phyloP scores from a whole-genome alignment of 257 asterid genomes.

The Capsicum baccatum region DNA sequence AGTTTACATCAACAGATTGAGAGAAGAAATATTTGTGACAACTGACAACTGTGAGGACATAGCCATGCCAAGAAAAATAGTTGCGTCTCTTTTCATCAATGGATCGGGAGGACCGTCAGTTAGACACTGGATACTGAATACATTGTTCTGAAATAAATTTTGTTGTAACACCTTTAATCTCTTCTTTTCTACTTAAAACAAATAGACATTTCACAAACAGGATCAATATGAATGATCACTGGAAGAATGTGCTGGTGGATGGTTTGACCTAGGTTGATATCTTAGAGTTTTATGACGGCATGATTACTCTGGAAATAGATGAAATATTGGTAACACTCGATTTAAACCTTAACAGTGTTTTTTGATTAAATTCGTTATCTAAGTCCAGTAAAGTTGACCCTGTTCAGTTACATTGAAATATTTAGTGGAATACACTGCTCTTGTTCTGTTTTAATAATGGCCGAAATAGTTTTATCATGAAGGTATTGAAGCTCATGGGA shows the following conservation, averaged over 20 bases:
- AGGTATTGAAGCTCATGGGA: neutral
- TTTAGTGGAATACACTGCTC: neutral
- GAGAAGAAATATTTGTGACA: constrained; percentile 7
- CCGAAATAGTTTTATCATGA: neutral
- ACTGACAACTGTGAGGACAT: neutral
- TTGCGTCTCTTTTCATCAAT: neutral
- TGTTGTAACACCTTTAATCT: constrained; percentile 13
- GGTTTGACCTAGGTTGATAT: constrained; percentile 9
- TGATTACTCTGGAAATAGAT: neutral
- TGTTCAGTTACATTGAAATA: neutral
- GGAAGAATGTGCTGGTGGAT: neutral
- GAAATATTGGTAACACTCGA: neutral
- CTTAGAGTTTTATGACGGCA: constrained; percentile 3
- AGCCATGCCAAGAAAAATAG: constrained; percentile 17
- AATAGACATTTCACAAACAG: constrained; percentile 11
- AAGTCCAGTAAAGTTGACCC: neutral
- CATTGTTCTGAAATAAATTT: neutral
- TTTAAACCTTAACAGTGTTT: neutral
- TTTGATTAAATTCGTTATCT: neutral
- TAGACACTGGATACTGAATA: neutral
- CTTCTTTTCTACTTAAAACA: neutral
- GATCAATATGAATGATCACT: constrained; percentile 4
- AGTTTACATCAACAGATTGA: neutral
- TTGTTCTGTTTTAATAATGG: neutral
- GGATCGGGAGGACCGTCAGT: neutral